Evolutionary conservation across 306 rosid species (phyloP).

Genomic region (Pyrus communis): DNA sequence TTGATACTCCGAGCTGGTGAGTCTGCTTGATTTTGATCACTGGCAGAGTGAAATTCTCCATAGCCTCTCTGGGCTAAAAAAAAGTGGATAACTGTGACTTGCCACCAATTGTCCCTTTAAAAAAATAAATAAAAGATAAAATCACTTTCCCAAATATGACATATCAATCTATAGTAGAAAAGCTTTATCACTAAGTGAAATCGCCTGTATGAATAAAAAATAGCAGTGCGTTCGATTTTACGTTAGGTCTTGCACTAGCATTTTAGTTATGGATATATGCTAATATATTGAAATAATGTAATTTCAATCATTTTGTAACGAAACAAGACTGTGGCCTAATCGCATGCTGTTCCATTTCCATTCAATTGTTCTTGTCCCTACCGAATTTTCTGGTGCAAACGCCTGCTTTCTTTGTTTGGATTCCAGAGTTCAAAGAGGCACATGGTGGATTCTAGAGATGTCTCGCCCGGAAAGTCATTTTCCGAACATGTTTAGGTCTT

Average conservation of each 20-base stretch:
- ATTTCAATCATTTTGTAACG: background rate
- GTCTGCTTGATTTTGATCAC: accelerated
- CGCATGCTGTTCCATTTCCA: background rate
- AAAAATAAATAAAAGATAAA: too few relatives aligned
- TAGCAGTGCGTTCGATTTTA: too few relatives aligned
- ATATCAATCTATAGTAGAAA: too few relatives aligned
- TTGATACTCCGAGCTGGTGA: accelerated
- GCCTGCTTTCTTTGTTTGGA: background rate
- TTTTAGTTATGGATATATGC: too few relatives aligned
- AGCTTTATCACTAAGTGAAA: too few relatives aligned
- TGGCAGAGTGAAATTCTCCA: accelerated
- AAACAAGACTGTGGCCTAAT: background rate
- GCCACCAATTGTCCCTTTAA: too few relatives aligned
- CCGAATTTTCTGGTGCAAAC: background rate
- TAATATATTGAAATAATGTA: background rate
- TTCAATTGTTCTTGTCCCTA: background rate
- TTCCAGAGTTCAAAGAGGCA: background rate
- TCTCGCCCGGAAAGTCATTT: background rate
- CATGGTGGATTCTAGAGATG: background rate
- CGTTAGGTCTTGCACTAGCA: too few relatives aligned
- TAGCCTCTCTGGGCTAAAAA: accelerated
- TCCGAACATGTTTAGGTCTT: background rate
- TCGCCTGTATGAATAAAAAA: too few relatives aligned
- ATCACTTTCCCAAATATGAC: too few relatives aligned
- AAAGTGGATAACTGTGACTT: accelerated